A percentile compares a stretch with the other conserved stretches of the same genome.
phyloP scores from a whole-genome alignment of 495 filamentous ascomycete genomes.

The Lophiotrema nucula region DNA sequence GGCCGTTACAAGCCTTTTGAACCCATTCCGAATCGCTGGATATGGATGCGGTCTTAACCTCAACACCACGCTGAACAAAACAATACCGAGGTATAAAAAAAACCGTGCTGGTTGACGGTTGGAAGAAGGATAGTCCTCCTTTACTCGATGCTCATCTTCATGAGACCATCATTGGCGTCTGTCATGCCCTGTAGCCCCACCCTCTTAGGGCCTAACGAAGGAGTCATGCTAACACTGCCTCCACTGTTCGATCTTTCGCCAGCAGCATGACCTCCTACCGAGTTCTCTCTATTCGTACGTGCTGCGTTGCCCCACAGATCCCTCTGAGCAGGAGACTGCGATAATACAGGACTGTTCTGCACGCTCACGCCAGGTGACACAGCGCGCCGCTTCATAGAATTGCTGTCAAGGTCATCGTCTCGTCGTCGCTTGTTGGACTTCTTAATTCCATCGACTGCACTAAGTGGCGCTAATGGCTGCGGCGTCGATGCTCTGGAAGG shows the following conservation, averaged over 20 bases:
- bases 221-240: constrained; percentile 43
- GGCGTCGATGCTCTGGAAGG: constrained; percentile 53
- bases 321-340: constrained; percentile 70
- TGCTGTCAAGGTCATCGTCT: constrained; percentile 89
- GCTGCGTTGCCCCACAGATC: constrained; percentile 71
- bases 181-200: constrained; percentile 93
- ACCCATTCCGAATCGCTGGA: not conserved
- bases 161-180: constrained; percentile 91
- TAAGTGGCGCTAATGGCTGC: constrained; percentile 43
- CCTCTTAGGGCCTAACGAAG: constrained; percentile 55
- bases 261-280: constrained; percentile 48
- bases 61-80: constrained; percentile 13
- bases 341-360: constrained; percentile 82
- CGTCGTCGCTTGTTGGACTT: constrained; percentile 70
- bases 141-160: constrained; percentile 95
- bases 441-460: constrained; percentile 63
- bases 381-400: constrained; percentile 86
- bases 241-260: constrained; percentile 53
- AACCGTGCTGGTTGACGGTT: not conserved
- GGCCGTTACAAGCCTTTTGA: constrained; percentile 2
- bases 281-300: constrained; percentile 57
- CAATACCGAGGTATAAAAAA: not conserved
- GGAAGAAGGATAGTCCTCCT: not conserved
- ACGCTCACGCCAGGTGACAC: constrained; percentile 91
- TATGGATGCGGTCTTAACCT: not conserved